Evolutionary conservation across 1,284 basidiomycete species (phyloP).

Genomic region (Sporisorium graminicola): DNA sequence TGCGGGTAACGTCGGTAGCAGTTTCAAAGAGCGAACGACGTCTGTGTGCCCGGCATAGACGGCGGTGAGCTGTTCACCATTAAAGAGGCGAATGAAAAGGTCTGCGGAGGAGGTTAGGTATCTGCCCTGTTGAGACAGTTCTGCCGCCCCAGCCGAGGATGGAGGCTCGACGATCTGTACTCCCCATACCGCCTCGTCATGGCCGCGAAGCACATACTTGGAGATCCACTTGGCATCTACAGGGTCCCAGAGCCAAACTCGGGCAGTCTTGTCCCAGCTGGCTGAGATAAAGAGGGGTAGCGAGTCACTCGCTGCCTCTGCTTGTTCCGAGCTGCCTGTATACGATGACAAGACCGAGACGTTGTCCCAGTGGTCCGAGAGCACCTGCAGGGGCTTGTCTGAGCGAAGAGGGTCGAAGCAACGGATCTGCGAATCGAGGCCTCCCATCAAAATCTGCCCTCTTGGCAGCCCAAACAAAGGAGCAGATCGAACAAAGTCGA

Average conservation of each 20-base stretch:
- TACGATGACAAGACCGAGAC: constrained; percentile 34
- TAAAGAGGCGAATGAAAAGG: constrained; percentile 52
- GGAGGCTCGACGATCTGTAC: constrained; percentile 45
- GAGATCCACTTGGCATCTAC: constrained; percentile 27
- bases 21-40: constrained; percentile 40
- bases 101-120: constrained; percentile 56
- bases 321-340: neutral
- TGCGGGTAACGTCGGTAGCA: constrained; percentile 14
- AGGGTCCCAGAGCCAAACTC: constrained; percentile 36
- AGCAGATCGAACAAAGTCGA: constrained; percentile 21
- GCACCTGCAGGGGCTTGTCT: constrained; percentile 36
- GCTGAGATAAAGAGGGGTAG: constrained; percentile 39
- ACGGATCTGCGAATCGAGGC: constrained; percentile 49
- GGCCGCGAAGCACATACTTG: constrained; percentile 35
- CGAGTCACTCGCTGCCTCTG: neutral
- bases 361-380: constrained; percentile 55
- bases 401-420: constrained; percentile 43
- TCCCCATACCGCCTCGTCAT: constrained; percentile 55
- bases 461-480: constrained; percentile 9
- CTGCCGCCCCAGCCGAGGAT: neutral
- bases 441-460: constrained; percentile 41
- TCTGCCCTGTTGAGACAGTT: constrained; percentile 8
- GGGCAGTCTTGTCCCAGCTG: constrained; percentile 53
- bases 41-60: constrained; percentile 55
- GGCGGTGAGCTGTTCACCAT: constrained; percentile 40